phyloP scores from a whole-genome alignment of 345 rosid genomes.

The Dimocarpus longan region DNA sequence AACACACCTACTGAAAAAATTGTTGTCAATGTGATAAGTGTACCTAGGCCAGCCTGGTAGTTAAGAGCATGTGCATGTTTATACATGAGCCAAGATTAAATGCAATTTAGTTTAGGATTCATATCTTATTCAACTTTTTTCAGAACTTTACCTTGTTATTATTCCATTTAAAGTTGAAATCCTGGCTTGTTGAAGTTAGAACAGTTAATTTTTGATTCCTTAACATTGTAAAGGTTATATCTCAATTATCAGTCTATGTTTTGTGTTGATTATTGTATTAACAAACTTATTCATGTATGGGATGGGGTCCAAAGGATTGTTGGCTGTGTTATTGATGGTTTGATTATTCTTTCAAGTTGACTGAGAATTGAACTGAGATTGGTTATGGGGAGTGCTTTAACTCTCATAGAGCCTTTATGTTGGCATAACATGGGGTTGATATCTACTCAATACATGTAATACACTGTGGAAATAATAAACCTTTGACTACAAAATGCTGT shows the following conservation, averaged over 20 bases:
- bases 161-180: neutral
- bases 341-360: neutral
- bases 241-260: neutral
- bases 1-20: neutral
- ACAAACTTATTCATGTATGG: neutral
- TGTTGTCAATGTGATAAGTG: neutral
- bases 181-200: neutral
- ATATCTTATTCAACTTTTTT: neutral
- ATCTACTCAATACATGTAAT: neutral
- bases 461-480: neutral
- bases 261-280: neutral
- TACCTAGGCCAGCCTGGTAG: neutral
- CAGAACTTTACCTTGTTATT: neutral
- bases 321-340: neutral
- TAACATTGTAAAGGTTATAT: neutral
- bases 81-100: neutral
- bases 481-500: neutral
- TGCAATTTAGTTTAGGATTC: neutral
- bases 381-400: too few species aligned
- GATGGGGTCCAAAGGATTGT: neutral
- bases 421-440: neutral
- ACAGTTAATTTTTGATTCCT: neutral
- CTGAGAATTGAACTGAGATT: neutral
- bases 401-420: too few species aligned
- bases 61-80: neutral